phyloP scores from a whole-genome alignment of 2,329 filamentous ascomycete genomes.

The Fusarium pilosicola region DNA sequence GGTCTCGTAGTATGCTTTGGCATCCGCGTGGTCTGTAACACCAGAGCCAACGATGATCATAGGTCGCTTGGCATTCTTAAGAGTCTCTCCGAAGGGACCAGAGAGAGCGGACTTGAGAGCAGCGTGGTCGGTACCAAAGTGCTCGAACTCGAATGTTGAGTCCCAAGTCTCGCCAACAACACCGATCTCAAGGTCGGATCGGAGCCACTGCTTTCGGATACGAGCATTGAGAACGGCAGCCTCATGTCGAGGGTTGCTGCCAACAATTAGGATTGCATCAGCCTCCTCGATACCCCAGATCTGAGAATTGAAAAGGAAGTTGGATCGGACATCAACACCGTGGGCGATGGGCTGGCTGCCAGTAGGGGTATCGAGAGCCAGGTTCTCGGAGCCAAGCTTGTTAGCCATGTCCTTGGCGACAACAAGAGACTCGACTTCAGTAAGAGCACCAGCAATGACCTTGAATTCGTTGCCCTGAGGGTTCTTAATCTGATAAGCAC shows the following conservation, averaged over 20 bases:
- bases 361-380: slow-evolving; percentile 88
- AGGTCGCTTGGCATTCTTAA: slow-evolving; percentile 85
- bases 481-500: slow-evolving; percentile 80
- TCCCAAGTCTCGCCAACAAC: slow-evolving; percentile 91
- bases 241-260: slow-evolving; percentile 95
- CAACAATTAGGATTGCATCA: slow-evolving; percentile 89
- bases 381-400: slow-evolving; percentile 94
- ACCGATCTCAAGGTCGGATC: slow-evolving; percentile 92
- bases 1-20: slow-evolving; percentile 92
- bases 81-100: slow-evolving; percentile 92
- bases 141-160: slow-evolving; percentile 94
- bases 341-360: slow-evolving; percentile 88
- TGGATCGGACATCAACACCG: slow-evolving; percentile 91
- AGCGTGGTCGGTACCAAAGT: slow-evolving; percentile 81
- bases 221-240: slow-evolving; percentile 94
- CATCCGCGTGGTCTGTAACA: slow-evolving; percentile 89
- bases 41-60: slow-evolving; percentile 97
- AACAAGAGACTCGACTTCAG: slow-evolving; percentile 92
- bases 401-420: slow-evolving; percentile 98
- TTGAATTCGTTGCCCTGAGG: slow-evolving; percentile 96
- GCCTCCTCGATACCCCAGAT: slow-evolving; percentile 95
- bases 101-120: slow-evolving; percentile 86
- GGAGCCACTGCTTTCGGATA: slow-evolving; percentile 97
- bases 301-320: slow-evolving; percentile 96
- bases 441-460: slow-evolving; percentile 88